These are phyloP conservation scores for Fusarium ambrosium DNA, from an alignment of 2,329 filamentous ascomycete species.

Conservation along the genomic window DNA sequence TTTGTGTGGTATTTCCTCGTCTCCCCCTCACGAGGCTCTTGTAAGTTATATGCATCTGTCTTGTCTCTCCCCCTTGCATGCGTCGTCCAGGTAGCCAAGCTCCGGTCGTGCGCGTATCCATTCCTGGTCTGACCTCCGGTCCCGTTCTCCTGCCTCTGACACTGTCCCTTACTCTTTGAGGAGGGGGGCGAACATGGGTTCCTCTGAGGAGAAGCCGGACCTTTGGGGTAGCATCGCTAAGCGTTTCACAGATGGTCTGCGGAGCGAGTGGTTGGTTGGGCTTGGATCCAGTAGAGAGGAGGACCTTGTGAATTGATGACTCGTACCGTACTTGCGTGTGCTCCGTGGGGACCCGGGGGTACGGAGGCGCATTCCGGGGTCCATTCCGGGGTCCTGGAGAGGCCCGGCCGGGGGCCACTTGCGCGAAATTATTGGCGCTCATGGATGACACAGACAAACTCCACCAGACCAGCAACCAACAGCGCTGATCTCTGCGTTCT, in stretches of 20 bases:
- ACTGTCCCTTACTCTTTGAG: background rate
- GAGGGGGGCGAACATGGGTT: background rate
- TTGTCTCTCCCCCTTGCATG: background rate
- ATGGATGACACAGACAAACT: constrained; percentile 8
- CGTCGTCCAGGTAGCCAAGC: constrained; percentile 1
- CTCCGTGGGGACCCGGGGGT: background rate
- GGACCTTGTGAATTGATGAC: background rate
- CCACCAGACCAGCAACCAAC: background rate
- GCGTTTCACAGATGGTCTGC: background rate
- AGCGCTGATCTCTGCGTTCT: constrained; percentile 1
- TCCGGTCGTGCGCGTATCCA: background rate
- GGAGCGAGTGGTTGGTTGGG: background rate
- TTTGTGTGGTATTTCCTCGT: background rate
- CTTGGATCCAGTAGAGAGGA: background rate
- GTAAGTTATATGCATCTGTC: constrained; percentile 3
- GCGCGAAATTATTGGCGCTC: constrained; percentile 2
- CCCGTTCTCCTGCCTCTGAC: background rate
- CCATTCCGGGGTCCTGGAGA: background rate
- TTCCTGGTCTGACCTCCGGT: constrained; percentile 4
- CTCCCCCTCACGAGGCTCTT: constrained; percentile 2
- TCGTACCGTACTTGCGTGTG: background rate
- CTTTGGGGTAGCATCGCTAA: background rate
- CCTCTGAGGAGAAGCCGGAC: background rate
- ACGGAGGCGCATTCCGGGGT: background rate
- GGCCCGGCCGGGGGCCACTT: background rate